phyloP scores from a whole-genome alignment of 1,284 basidiomycete genomes.

The Sporisorium graminicola region DNA sequence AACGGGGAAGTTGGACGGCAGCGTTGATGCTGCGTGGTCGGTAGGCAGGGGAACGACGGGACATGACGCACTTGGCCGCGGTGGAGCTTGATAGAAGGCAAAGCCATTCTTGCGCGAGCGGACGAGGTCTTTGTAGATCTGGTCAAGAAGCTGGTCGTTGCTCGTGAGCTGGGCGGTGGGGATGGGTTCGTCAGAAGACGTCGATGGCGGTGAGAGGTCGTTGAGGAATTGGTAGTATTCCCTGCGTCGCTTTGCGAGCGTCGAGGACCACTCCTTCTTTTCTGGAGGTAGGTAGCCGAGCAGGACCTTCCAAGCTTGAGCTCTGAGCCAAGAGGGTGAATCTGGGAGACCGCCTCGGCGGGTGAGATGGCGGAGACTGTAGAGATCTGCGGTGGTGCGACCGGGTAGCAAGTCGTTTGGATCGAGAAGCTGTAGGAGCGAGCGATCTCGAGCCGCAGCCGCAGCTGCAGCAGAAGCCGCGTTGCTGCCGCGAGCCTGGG shows the following conservation, averaged over 20 bases:
- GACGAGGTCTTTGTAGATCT: constrained; percentile 64
- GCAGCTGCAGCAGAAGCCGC: constrained; percentile 22
- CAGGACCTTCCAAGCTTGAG: constrained; percentile 66
- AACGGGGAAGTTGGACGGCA: neutral
- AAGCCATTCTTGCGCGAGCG: constrained; percentile 63
- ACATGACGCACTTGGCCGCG: constrained; percentile 39
- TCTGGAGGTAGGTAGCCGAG: constrained; percentile 63
- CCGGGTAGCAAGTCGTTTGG: constrained; percentile 59
- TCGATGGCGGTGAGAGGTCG: constrained; percentile 47
- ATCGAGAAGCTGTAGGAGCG: constrained; percentile 56
- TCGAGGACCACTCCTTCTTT: constrained; percentile 59
- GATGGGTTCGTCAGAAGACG: neutral
- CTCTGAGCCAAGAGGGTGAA: constrained; percentile 59
- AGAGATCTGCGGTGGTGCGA: constrained; percentile 58
- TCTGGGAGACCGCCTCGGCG: constrained; percentile 52
- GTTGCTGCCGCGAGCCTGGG: constrained; percentile 16
- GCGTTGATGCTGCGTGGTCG: neutral
- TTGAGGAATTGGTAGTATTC: constrained; percentile 65
- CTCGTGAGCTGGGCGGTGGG: constrained; percentile 24
- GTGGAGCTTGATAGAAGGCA: constrained; percentile 56
- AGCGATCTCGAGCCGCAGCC: constrained; percentile 23
- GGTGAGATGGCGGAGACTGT: constrained; percentile 60
- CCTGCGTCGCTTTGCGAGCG: constrained; percentile 47
- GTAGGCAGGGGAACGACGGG: constrained; percentile 35
- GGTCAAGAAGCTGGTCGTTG: constrained; percentile 59